Base-by-base conservation (phyloP, 768 basidiomycete genomes). In the Paxillus involutus region DNA sequence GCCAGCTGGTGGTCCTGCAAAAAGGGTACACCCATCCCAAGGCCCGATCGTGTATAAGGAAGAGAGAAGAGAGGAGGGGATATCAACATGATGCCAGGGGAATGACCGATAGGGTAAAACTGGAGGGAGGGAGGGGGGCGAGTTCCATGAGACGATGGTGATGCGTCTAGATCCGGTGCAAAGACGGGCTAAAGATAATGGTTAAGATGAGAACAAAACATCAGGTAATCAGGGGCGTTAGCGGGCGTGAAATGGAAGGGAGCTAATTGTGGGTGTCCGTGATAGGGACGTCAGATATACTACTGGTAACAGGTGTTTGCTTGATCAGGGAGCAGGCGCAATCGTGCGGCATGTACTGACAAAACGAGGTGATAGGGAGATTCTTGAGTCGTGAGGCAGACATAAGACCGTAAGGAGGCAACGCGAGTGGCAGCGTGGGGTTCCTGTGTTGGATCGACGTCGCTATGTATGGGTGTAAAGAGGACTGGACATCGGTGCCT, bases 381-480 rank as follows among this genome's bases (percentile, higher is more conserved):
- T 32, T 32, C 32, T 47, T 21, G 51, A 21, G 51, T 59, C 59
- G 36, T 53, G 36, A 37, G 10, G 37, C 14, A 33, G 37, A 39
- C 55, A 32, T 64, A 37, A 62, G 13, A 29, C 14, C 51, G 52
- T 57, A 29, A 51, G 35, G 1, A 17, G 37, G 32, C 43, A 52
- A 49, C 21, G 37, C 52, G 63, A 56, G 45, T 49, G 41, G 41
- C 41, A 49, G 63, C 29, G 55, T 52, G 47, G 36, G 49, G 39
- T 54, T 50, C 53, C 50, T 32, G 35, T 51, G 48, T 33, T 52
- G 35, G 42, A 51, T 50, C 39, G 44, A n/a, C 55, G 46, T 32
- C 46, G 29, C 55, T 52, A 47, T 24, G 14, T n/a, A 37, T 47
- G 49, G 33, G 26, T 30, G 42, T 49, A 44, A n/a, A 24, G 32